These are phyloP conservation scores for Phytopythium mirpurense DNA, from an alignment of 352 stramenopile genomes.

Conservation along the genomic window DNA sequence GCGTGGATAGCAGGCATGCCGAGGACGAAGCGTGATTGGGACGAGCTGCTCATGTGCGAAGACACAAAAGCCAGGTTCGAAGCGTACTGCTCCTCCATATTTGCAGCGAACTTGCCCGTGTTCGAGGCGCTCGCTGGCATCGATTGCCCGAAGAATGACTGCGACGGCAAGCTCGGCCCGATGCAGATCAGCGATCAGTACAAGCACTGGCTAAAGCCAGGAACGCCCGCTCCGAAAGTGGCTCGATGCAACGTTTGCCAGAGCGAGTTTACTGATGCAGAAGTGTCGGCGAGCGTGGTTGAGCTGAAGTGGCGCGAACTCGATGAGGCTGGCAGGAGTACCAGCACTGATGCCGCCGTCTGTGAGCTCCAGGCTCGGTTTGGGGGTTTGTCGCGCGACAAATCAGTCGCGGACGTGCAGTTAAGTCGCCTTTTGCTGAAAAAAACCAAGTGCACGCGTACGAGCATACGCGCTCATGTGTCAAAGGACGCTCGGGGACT, in stretches of 20 bases:
- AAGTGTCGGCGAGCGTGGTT: conserved; percentile 4
- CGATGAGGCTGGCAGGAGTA: conserved; percentile 4
- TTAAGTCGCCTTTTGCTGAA: conserved; percentile 13
- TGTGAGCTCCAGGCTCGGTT: conserved; percentile 7
- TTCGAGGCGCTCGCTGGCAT: too few relatives aligned
- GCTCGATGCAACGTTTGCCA: conserved; percentile 4
- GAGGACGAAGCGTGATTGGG: conserved; percentile 18
- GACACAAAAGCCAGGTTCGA: conserved; percentile 9
- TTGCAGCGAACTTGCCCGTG: conserved; percentile 14
- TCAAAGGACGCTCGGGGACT: conserved; percentile 11
- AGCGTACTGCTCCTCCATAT: conserved; percentile 17
- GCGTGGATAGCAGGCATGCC: conserved; percentile 19
- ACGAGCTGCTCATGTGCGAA: conserved; percentile 5
- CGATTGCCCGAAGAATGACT: too few relatives aligned
- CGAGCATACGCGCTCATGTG: conserved; percentile 13
- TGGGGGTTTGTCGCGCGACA: conserved; percentile 8
- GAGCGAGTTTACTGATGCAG: conserved; percentile 5
- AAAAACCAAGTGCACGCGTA: conserved; percentile 15
- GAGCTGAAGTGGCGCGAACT: conserved; percentile 9
- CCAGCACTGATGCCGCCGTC: conserved; percentile 8
- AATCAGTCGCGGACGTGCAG: conserved; percentile 9
- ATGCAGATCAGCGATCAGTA: conserved; percentile 8
- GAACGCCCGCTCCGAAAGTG: conserved; percentile 1
- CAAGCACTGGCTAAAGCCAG: conserved; percentile 6
- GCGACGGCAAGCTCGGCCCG: too few relatives aligned